phyloP scores from a whole-genome alignment of 2,329 filamentous ascomycete species.

The Penicillium sp. region DNA sequence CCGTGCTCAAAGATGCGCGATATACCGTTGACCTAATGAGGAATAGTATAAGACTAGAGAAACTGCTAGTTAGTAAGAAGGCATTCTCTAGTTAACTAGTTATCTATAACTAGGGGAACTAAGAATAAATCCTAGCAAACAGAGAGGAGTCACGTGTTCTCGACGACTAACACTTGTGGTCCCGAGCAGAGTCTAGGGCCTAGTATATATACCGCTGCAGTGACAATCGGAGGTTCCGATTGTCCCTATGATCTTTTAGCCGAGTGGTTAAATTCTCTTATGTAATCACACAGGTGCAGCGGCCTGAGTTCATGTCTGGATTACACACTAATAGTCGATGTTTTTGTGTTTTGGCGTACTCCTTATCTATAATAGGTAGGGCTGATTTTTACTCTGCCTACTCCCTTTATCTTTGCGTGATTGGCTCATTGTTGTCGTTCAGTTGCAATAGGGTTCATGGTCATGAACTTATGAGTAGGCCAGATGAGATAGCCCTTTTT shows the following conservation, averaged over 20 bases:
- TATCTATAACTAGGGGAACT: too few species aligned
- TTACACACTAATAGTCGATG: too few species aligned
- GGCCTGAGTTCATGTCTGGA: too few species aligned
- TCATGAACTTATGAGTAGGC: too few species aligned
- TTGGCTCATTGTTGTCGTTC: neutral
- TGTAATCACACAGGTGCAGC: too few species aligned
- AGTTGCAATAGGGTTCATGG: neutral
- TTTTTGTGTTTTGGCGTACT: neutral
- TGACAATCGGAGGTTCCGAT: too few species aligned
- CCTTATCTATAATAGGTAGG: neutral
- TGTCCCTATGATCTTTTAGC: too few species aligned
- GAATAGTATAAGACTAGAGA: neutral
- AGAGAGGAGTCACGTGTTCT: neutral
- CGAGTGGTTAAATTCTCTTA: too few species aligned
- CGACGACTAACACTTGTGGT: neutral
- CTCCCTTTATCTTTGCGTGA: neutral
- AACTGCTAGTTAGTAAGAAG: neutral
- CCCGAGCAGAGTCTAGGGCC: too few species aligned
- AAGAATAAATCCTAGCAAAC: neutral
- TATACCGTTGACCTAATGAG: neutral
- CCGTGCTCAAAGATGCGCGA: neutral
- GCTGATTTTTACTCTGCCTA: neutral
- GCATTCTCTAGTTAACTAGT: too few species aligned
- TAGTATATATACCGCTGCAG: too few species aligned
- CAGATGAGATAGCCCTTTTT: neutral